These are phyloP conservation scores for Arachis monticola DNA, from an alignment of 331 rosid genomes.

Conservation along the genomic window DNA sequence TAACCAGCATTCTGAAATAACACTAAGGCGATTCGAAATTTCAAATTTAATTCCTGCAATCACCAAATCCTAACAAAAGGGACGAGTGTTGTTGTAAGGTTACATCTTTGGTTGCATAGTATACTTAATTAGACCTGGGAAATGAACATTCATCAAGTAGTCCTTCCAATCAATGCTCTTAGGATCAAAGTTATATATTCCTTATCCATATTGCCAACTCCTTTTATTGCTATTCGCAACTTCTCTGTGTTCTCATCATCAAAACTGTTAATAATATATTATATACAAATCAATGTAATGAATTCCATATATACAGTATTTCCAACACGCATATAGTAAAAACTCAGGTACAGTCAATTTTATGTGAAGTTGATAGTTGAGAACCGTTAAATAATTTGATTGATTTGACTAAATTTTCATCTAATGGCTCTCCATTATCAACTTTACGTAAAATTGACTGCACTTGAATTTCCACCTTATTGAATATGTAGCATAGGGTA, in stretches of 20 bases:
- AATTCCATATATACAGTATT: no score
- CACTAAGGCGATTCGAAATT: no score
- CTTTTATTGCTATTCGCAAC: constrained; percentile 27
- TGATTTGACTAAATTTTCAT: no score
- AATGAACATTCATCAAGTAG: constrained; percentile 48
- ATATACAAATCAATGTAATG: background rate
- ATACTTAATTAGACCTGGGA: constrained; percentile 42
- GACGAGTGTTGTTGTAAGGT: background rate
- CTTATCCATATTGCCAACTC: background rate
- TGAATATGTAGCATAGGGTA: background rate
- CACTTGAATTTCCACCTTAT: background rate
- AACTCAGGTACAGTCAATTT: no score
- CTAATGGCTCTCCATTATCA: no score
- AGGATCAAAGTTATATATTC: constrained; percentile 52
- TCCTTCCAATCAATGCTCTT: constrained; percentile 49
- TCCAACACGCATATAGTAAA: no score
- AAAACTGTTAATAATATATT: constrained; percentile 35
- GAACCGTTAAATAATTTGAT: no score
- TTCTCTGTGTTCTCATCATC: constrained; percentile 42
- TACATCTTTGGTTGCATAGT: constrained; percentile 4
- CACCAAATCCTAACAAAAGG: no score
- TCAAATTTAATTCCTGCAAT: no score
- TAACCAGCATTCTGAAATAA: no score
- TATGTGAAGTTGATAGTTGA: no score
- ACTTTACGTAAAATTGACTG: background rate